Base-by-base conservation (phyloP, 495 filamentous ascomycete species). In the Friedmanniomyces endolithicus region DNA sequence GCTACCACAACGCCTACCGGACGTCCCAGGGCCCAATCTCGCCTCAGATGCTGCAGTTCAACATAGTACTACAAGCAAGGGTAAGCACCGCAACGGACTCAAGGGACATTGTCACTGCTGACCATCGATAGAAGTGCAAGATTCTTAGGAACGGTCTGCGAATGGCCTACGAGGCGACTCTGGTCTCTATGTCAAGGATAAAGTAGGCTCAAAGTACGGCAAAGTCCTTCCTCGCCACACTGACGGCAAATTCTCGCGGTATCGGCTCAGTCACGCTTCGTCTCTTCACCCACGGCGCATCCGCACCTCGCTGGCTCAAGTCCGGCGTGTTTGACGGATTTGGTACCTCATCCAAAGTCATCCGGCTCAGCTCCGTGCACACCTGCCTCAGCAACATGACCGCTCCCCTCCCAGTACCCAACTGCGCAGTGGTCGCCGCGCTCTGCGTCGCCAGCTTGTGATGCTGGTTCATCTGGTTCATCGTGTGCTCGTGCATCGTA, bases 171-270 rank as follows among this genome's bases (percentile, higher is more conserved):
- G n/a, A n/a, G n/a, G n/a, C n/a, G n/a, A n/a, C n/a, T n/a, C n/a
- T n/a, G n/a, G n/a, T n/a, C n/a, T n/a, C n/a, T n/a, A n/a, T n/a
- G n/a, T n/a, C n/a, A n/a, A n/a, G n/a, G n/a, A n/a, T n/a, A n/a
- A n/a, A n/a, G n/a, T n/a, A n/a, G n/a, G 62, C 65, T 53, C 74
- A 81, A 52, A 72, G 76, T 6, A 31, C 39, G 19, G 31, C 24
- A 35, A 45, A 31, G 24, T 41, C 37, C 12, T 41, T 41, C 17
- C 44, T 23, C 44, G 17, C 17, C 6, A 41, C 17, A 14, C 17
- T 41, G 4, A 7, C 27, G 20, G 47, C 47, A n/a, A 31, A 50
- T 2, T 23, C 37, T 45, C 51, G 19, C 37, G 39, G 20, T 46
- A 46, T 7, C 19, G 51, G 37, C 29, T 53, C 39, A 27, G 41